Percentiles rank a stretch among this genome's conserved stretches.
Conservation (phyloP, 1,284 basidiomycete genomes). For the Ganoderma leucocontextum region DNA sequence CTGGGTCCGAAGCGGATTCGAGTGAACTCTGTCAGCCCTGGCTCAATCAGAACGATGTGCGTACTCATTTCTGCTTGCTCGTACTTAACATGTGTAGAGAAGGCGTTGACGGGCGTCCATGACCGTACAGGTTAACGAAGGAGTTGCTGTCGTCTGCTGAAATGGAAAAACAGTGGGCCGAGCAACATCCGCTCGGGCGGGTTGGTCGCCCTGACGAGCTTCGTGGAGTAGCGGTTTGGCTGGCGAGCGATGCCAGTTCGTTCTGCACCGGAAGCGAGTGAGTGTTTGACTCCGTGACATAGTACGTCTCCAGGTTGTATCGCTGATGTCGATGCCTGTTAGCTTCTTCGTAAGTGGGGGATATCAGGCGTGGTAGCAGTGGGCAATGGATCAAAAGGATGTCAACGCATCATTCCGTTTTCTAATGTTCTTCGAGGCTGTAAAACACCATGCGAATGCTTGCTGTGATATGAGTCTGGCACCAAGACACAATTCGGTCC, state of each 20-base stretch:
- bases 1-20: constrained; percentile 76
- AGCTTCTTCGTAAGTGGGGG: constrained; percentile 77
- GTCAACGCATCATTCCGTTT: no score
- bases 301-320: background rate
- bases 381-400: no score
- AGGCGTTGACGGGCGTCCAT: background rate
- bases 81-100: background rate
- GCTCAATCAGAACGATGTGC: constrained; percentile 75
- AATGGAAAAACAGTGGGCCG: constrained; percentile 47
- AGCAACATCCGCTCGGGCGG: constrained; percentile 72
- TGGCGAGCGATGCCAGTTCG: constrained; percentile 79
- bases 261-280: constrained; percentile 83
- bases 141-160: constrained; percentile 69
- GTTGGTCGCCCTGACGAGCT: constrained; percentile 82
- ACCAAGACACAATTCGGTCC: no score
- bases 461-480: no score
- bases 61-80: constrained; percentile 47
- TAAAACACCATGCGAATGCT: no score
- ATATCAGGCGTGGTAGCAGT: constrained; percentile 42
- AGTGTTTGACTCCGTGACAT: constrained; percentile 39
- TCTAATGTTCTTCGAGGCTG: no score
- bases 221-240: constrained; percentile 77
- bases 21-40: constrained; percentile 78
- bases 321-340: constrained; percentile 35
- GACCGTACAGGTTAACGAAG: constrained; percentile 71